These are phyloP conservation scores for Fusarium chlamydosporum DNA, from an alignment of 2,329 filamentous ascomycete genomes.

Conservation along the genomic window DNA sequence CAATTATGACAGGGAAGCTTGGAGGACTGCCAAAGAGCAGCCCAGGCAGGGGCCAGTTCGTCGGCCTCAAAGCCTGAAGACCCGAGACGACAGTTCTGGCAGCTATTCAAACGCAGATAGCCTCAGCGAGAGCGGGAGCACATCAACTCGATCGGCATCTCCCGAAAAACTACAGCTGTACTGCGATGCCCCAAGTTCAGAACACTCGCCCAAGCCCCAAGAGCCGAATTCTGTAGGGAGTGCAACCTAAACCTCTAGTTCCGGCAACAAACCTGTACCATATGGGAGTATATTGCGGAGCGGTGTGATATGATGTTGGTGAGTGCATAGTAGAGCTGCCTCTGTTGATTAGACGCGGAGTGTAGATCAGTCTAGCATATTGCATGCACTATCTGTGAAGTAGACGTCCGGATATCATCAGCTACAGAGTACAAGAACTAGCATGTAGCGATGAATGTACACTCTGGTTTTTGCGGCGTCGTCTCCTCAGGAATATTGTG, in stretches of 20 bases:
- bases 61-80: conserved; percentile 6
- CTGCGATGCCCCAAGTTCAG: not conserved
- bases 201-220: not conserved
- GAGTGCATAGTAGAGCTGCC: not conserved
- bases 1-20: conserved; percentile 24
- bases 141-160: not conserved
- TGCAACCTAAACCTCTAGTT: not conserved
- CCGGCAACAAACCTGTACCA: not conserved
- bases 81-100: not conserved
- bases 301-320: not conserved
- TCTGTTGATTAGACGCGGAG: not conserved
- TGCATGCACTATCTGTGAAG: not conserved
- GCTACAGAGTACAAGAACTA: not conserved
- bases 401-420: not conserved
- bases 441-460: not conserved
- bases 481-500: not conserved
- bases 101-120: not conserved
- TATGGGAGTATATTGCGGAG: not conserved
- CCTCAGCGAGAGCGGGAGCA: not conserved
- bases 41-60: not conserved
- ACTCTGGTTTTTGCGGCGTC: not conserved
- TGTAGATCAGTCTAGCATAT: not conserved
- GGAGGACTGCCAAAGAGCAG: conserved; percentile 22
- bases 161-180: not conserved
- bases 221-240: not conserved